Evolutionary conservation across 805 yeast genomes (phyloP), one percentile per base, ranked within the genome.

Genomic region (Wickerhamomyces chambardii): DNA sequence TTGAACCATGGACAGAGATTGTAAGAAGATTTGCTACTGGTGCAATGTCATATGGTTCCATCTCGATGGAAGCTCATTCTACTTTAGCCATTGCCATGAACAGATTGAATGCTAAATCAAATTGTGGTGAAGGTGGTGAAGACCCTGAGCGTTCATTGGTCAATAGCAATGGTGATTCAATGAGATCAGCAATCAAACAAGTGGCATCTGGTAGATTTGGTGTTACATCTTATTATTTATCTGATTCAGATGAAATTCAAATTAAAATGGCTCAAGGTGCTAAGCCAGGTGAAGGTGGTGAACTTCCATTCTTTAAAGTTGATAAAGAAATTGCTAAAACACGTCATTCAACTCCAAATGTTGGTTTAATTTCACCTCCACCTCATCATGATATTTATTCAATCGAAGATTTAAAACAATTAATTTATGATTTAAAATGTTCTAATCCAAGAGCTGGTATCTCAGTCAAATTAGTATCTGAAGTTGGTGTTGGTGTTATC

Each of bases 221-320:
- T 69, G 98, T 90, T 34, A 90, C 98, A 4, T 86, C 97, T 3
- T 76, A 81, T 62, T 90, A 92, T 59, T 69, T 90, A 50, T 78
- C 96, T 27, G 97, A 90, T 63, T 95, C 97, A 30, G 97, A 90
- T 53, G 97, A 90, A 66, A 76, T 90, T 44, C 98, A 90, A 64
- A 92, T 90, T 61, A 90, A 90, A 66, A 87, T 90, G 89, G 97
- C 97, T 9, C 98, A 90, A 65, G 97, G 98, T 65, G 98, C 98
- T 36, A 90, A 90, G 64, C 97, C 97, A 10, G 98, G 97, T 67
- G 97, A 92, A 69, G 98, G 98, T 71, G 98, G 98, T 71, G 97
- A 92, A 63, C 70, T 87, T 47, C 96, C 96, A 27, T 95, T 95
- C 40, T 83, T 84, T 65, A 90, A 90, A 63, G 98, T 90, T 33